Percentiles rank a stretch among this genome's conserved stretches.
Evolutionary conservation across 1,284 basidiomycete species (phyloP).

Genomic region (Cryptococcus wingfieldii): DNA sequence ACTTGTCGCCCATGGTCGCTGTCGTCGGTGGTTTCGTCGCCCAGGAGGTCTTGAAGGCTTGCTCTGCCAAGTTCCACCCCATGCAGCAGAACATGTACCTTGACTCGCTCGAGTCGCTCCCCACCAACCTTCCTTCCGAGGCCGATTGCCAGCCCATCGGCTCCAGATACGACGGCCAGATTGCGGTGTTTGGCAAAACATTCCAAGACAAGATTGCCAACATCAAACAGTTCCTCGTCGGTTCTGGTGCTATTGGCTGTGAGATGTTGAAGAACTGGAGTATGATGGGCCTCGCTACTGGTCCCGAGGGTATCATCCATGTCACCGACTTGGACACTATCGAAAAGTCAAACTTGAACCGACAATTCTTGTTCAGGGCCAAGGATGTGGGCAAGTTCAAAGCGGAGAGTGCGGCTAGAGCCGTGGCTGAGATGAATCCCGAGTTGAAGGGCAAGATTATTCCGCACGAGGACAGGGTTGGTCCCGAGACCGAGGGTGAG

Average conservation of each 20-base stretch:
- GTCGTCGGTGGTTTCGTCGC: constrained; percentile 97
- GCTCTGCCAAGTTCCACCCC: constrained; percentile 97
- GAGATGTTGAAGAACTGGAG: constrained; percentile 99
- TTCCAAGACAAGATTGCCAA: constrained; percentile 94
- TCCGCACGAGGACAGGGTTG: constrained; percentile 90
- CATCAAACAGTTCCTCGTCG: constrained; percentile 93
- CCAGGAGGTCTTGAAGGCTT: constrained; percentile 96
- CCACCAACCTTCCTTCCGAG: constrained; percentile 69
- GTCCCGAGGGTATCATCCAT: constrained; percentile 75
- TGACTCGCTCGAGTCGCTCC: constrained; percentile 94
- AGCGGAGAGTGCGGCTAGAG: constrained; percentile 87
- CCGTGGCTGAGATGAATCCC: constrained; percentile 95
- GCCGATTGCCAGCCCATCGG: constrained; percentile 77
- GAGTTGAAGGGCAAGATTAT: constrained; percentile 83
- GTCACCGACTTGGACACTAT: constrained; percentile 99
- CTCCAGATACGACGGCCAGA: constrained; percentile 88
- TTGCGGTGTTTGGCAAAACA: constrained; percentile 87
- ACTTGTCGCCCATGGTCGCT: constrained; percentile 85
- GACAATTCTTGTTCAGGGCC: constrained; percentile 96
- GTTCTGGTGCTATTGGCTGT: constrained; percentile 97
- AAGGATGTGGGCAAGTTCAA: constrained; percentile 99
- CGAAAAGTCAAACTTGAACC: constrained; percentile 97
- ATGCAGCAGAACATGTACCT: constrained; percentile 95
- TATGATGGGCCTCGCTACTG: constrained; percentile 94
- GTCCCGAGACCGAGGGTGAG: constrained; percentile 85